These are phyloP conservation scores for Metschnikowia shivogae DNA, from an alignment of 805 yeast genomes.

Conservation along the genomic window DNA sequence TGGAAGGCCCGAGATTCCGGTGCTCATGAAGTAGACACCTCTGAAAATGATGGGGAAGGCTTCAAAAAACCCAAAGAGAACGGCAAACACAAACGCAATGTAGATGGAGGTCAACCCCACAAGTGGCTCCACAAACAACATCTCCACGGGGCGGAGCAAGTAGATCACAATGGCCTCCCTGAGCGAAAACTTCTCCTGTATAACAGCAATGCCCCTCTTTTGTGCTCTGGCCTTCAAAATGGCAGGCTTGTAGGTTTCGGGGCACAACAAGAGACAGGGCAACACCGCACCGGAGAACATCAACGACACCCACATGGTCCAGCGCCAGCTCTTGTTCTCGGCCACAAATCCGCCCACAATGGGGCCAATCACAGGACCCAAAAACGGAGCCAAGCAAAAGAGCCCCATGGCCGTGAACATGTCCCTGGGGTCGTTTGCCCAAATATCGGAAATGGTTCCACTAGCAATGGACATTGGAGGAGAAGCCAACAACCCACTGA, in stretches of 20 bases:
- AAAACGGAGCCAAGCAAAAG: constrained; percentile 46
- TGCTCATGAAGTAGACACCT: constrained; percentile 55
- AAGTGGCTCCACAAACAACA: constrained; percentile 72
- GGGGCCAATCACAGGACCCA: constrained; percentile 22
- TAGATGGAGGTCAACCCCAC: constrained; percentile 65
- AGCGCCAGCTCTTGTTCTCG: constrained; percentile 38
- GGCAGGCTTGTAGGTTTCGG: constrained; percentile 18
- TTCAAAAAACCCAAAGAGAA: constrained; percentile 74
- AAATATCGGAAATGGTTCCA: constrained; percentile 77
- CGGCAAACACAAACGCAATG: constrained; percentile 73
- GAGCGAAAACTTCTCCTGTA: constrained; percentile 31
- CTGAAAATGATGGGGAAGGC: constrained; percentile 72
- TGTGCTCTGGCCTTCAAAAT: constrained; percentile 24
- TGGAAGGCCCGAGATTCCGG: constrained; percentile 64
- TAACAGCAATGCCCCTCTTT: constrained; percentile 52
- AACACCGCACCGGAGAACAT: constrained; percentile 18
- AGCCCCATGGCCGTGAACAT: constrained; percentile 70
- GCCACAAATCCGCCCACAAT: constrained; percentile 30
- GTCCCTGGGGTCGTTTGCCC: constrained; percentile 50
- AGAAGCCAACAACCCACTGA: constrained; percentile 71
- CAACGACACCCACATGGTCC: constrained; percentile 20
- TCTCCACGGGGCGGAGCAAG: constrained; percentile 58
- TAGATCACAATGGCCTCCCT: constrained; percentile 47
- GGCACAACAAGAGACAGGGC: constrained; percentile 14
- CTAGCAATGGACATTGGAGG: constrained; percentile 84